A percentile compares a stretch with the other conserved stretches of the same genome.
Evolutionary conservation across 139 green algal species (phyloP).

Genomic region (Chloropicon primus): DNA sequence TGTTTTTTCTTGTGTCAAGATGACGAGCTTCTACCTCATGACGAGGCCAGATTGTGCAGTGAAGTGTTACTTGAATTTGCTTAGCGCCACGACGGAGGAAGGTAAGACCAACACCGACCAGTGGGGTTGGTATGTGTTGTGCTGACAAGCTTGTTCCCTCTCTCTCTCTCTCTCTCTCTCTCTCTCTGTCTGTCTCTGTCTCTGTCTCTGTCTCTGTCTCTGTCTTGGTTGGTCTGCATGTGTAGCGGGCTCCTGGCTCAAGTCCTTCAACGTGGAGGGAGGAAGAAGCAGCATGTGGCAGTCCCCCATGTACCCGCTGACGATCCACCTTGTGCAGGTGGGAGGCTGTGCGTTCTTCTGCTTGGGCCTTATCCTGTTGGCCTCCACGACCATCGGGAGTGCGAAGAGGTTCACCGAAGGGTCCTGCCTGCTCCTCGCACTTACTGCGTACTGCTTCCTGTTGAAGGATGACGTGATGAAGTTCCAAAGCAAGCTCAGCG

Average conservation of each 20-base stretch:
- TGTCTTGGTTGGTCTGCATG: neutral
- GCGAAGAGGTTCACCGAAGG: neutral
- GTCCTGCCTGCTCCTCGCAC: neutral
- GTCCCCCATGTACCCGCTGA: neutral
- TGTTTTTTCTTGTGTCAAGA: neutral
- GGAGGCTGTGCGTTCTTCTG: neutral
- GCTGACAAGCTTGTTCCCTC: too few species aligned
- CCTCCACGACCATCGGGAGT: neutral
- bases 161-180: too few species aligned
- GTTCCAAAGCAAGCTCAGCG: neutral
- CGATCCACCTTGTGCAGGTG: neutral
- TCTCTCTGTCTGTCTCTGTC: too few species aligned
- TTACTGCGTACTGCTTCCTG: neutral
- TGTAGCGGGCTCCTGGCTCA: neutral
- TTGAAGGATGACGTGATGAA: neutral
- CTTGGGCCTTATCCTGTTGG: neutral
- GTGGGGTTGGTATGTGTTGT: too few species aligned
- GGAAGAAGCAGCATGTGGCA: neutral
- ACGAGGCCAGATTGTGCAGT: neutral
- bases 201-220: too few species aligned
- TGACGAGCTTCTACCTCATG: neutral
- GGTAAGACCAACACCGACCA: neutral
- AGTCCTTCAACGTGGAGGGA: neutral
- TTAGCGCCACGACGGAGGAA: neutral
- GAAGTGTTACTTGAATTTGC: neutral